Percentiles rank a stretch among this genome's conserved stretches.
Conservation (phyloP, 331 rosid species). For the Cydonia oblonga region DNA sequence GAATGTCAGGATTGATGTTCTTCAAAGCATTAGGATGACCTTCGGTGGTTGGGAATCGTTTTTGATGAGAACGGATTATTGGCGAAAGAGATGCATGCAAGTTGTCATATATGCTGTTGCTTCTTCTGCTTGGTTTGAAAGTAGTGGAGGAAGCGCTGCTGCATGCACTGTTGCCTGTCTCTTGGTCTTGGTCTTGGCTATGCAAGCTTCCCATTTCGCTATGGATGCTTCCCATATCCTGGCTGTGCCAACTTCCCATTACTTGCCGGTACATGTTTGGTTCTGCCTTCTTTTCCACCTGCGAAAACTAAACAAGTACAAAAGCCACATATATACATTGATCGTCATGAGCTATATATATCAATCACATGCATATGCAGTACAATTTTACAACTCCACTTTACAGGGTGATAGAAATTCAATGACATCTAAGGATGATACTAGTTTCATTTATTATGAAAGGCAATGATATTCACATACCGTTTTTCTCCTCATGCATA, state of each 20-base stretch:
- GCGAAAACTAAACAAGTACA: neutral
- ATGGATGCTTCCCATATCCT: slow-evolving; percentile 23
- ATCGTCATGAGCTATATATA: neutral
- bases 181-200: slow-evolving; percentile 16
- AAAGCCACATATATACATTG: neutral
- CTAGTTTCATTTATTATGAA: neutral
- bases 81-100: slow-evolving; percentile 41
- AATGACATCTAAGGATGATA: neutral
- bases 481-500: neutral
- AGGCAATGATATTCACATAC: neutral
- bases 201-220: slow-evolving; percentile 21
- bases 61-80: slow-evolving; percentile 17
- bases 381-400: neutral
- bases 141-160: slow-evolving; percentile 26
- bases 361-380: neutral
- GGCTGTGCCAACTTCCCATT: slow-evolving; percentile 1
- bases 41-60: slow-evolving; percentile 38
- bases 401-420: neutral
- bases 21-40: slow-evolving; percentile 60
- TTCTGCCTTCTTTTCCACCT: slow-evolving; percentile 23
- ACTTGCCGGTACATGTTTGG: slow-evolving; percentile 22
- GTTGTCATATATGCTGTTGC: neutral
- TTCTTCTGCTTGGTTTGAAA: slow-evolving; percentile 9
- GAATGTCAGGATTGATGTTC: slow-evolving; percentile 40
- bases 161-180: slow-evolving; percentile 22